Evolutionary conservation across 371 early-diverging fungal genomes (phyloP), one percentile per base, ranked within the genome.

Genomic region (Mucor indicus): DNA sequence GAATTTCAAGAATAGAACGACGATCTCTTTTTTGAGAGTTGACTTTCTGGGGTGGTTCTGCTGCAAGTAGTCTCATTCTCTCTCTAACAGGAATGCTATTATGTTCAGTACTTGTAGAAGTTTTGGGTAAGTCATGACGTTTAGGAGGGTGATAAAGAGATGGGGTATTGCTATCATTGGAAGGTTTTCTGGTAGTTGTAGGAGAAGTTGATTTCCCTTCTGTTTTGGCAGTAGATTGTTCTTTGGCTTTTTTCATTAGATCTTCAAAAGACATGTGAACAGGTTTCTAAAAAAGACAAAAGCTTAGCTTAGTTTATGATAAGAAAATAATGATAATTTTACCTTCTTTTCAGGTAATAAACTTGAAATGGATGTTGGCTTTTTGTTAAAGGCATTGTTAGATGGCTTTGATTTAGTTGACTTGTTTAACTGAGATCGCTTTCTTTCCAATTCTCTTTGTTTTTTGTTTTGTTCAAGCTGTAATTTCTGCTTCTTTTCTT

Each of bases 211-310:
- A 29, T 30, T 38, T 53, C 15, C 25, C 19, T 27, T 41, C 47
- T 15, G 42, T 24, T 32, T 51, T 22, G n/a, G 16, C 39, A 3
- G 44, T 6, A 4, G 61, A 49, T 45, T 64, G 53, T 20, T 61
- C 65, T 25, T 62, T 64, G 24, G 69, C 69, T 21, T 58, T 62
- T 22, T 48, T 48, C 65, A 69, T 62, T 13, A 69, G 30, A 8
- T 69, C 60, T 3, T 69, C 69, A 56, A 65, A 65, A 7, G 65
- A 59, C 48, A 64, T 55, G 13, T 69, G 57, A 8, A 55, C 69
- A 41, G 48, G 60, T 61, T 64, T 64, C 61, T 64, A 33, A 25
- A 21, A 39, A 33, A 15, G 30, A 42, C 8, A 16, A 21, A 16
- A 22, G 3, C 17, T 0, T n/a, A 16, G 17, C 22, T 33, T 40